Evolutionary conservation across 768 basidiomycete genomes (phyloP).

Genomic region (Zangia roseola): DNA sequence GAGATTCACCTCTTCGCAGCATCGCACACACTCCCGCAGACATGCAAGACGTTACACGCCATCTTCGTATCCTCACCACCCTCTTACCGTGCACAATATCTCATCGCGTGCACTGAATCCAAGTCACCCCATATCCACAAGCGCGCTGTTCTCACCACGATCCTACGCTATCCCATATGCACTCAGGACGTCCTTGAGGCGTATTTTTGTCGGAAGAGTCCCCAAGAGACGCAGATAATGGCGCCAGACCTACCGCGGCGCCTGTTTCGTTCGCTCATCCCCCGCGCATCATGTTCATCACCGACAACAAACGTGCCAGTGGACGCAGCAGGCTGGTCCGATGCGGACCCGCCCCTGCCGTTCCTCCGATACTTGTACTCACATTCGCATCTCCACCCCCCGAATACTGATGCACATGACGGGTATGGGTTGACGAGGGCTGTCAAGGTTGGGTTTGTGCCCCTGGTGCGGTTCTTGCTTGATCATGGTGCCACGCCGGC

Average conservation of each 20-base stretch:
- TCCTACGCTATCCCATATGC: slow-evolving; percentile 45
- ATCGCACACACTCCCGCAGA: slow-evolving; percentile 60
- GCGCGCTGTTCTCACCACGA: slow-evolving; percentile 39
- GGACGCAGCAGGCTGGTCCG: slow-evolving; percentile 39
- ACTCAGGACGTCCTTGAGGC: slow-evolving; percentile 41
- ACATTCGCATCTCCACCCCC: slow-evolving; percentile 37
- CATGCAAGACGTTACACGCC: slow-evolving; percentile 50
- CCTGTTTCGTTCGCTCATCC: slow-evolving; percentile 56
- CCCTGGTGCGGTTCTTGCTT: slow-evolving; percentile 71
- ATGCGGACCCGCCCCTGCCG: slow-evolving; percentile 57
- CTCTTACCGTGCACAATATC: slow-evolving; percentile 65
- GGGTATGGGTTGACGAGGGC: slow-evolving; percentile 86
- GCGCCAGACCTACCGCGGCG: slow-evolving; percentile 59
- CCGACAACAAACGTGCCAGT: slow-evolving; percentile 12
- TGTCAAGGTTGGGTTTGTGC: slow-evolving; percentile 59
- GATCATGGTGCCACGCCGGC: slow-evolving; percentile 68
- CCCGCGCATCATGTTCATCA: no score
- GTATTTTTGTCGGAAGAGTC: slow-evolving; percentile 36
- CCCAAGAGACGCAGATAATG: not conserved
- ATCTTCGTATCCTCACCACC: slow-evolving; percentile 57
- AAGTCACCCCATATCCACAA: slow-evolving; percentile 16
- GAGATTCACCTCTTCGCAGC: slow-evolving; percentile 72
- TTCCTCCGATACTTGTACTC: slow-evolving; percentile 59
- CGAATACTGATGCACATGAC: slow-evolving; percentile 62
- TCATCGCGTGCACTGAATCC: slow-evolving; percentile 40